phyloP scores from a whole-genome alignment of 441 rosid genomes.

The Jatropha podagrica region DNA sequence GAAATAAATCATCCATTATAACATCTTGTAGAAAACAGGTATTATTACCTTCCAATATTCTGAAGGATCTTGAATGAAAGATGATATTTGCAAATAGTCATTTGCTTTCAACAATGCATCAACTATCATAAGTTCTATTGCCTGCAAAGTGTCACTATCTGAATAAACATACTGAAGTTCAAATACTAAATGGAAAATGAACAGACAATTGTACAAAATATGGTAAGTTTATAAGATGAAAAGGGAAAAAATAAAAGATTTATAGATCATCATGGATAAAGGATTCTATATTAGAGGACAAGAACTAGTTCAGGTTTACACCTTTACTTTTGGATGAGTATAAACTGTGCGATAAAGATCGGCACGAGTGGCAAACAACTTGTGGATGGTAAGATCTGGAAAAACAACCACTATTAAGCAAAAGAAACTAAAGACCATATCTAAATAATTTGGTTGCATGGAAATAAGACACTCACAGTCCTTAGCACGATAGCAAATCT shows the following conservation, averaged over 20 bases:
- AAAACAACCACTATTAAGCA: conserved; percentile 26
- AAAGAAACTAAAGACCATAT: conserved; percentile 4
- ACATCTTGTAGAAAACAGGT: conserved; percentile 2
- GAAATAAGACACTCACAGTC: conserved; percentile 62
- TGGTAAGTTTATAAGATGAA: background rate
- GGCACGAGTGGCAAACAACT: conserved; percentile 87
- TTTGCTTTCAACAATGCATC: conserved; percentile 89
- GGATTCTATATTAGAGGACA: background rate
- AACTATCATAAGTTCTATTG: conserved; percentile 83
- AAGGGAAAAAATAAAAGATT: background rate
- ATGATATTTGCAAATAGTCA: conserved; percentile 53
- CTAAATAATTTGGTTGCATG: conserved; percentile 13
- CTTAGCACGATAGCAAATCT: conserved; percentile 92
- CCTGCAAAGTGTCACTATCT: conserved; percentile 47
- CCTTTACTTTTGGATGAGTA: conserved; percentile 95
- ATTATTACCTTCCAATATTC: conserved; percentile 78
- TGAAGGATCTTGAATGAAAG: conserved; percentile 64
- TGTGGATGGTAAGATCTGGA: conserved; percentile 76
- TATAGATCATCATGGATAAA: background rate
- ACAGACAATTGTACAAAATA: conserved; percentile 12
- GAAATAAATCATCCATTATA: background rate
- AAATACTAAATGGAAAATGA: background rate
- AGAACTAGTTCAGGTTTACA: conserved; percentile 21
- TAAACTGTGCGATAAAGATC: conserved; percentile 92
- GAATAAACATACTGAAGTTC: conserved; percentile 9